Evolutionary conservation across 208 protist species (phyloP), one percentile per base, ranked within the genome.

Genomic region (Trypanosoma brucei): DNA sequence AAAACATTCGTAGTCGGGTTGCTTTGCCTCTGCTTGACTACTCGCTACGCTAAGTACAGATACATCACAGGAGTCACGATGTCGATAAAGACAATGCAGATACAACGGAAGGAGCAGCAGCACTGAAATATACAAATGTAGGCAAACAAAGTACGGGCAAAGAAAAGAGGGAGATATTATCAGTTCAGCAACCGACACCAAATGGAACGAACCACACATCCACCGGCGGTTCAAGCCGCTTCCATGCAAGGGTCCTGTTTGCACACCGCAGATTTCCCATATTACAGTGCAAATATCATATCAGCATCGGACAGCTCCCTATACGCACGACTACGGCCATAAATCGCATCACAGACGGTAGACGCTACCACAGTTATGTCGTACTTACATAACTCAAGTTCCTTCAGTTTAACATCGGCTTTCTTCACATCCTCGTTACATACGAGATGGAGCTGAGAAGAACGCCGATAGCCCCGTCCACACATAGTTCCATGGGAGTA

Each of bases 1-100:
- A 62, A 70, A 94, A 88, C 88, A 91, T 94, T 54, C 7, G 14
- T 49, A 45, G 22, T 48, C n/a, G 0, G 14, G n/a, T 9, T 49
- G 8, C 42, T 46, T 46, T 46, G 6, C 6, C 6, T 46, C 8
- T 14, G 11, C 42, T 46, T 46, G 11, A 46, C 42, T 9, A 3
- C n/a, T 42, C n/a, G 2, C 1, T 13, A 22, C 9, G 8, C 33
- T n/a, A 33, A 38, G 36, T 38, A 54, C 3, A 38, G 22, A 22
- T 0, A 22, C 22, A 22, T 22, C 22, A 22, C 22, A 22, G 22
- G 22, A 22, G 22, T 22, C 22, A 22, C 22, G 22, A 22, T 22
- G 22, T 22, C 22, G 22, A 22, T 22, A 22, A 22, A 22, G 22
- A 22, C 22, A 22, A 22, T 22, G 22, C 22, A 22, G 22, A 22